These are phyloP conservation scores for Starmerella ratchasimensis DNA, from an alignment of 805 yeast genomes.

Conservation along the genomic window DNA sequence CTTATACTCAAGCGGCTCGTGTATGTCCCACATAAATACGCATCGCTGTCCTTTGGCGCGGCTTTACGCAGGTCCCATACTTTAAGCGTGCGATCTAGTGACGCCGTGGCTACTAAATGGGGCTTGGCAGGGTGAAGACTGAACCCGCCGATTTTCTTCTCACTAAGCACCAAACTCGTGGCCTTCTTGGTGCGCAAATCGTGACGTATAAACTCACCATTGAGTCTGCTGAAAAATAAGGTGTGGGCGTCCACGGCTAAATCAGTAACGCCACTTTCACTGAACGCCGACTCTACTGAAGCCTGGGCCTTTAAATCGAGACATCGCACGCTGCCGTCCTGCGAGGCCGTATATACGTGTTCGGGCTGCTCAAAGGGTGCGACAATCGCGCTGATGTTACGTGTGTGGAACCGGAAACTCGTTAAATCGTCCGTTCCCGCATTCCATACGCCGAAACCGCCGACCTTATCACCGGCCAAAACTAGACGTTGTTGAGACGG, in stretches of 20 bases:
- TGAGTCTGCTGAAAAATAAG: slow-evolving; percentile 60
- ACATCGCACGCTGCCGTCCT: slow-evolving; percentile 74
- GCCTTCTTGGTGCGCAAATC: slow-evolving; percentile 46
- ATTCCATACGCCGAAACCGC: slow-evolving; percentile 81
- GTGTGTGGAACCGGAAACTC: slow-evolving; percentile 60
- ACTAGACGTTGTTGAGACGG: slow-evolving; percentile 57
- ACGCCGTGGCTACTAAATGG: slow-evolving; percentile 69
- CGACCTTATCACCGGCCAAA: slow-evolving; percentile 81
- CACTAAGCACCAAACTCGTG: slow-evolving; percentile 36
- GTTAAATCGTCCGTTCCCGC: slow-evolving; percentile 39
- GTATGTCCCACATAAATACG: slow-evolving; percentile 40
- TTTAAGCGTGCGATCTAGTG: slow-evolving; percentile 71
- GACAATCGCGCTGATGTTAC: slow-evolving; percentile 51
- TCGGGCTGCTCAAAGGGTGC: slow-evolving; percentile 38
- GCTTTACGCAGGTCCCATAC: slow-evolving; percentile 67
- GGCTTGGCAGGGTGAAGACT: slow-evolving; percentile 54
- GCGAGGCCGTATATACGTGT: slow-evolving; percentile 56
- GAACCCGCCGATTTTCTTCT: slow-evolving; percentile 87
- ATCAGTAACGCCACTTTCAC: slow-evolving; percentile 58
- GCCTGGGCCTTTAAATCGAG: slow-evolving; percentile 51
- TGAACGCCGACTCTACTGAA: slow-evolving; percentile 48
- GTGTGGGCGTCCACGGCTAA: slow-evolving; percentile 44
- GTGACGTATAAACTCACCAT: slow-evolving; percentile 64
- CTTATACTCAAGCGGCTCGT: slow-evolving; percentile 69
- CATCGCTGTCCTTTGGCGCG: slow-evolving; percentile 11